Conservation (phyloP, 306 rosid species). For the Cicer judaicum region DNA sequence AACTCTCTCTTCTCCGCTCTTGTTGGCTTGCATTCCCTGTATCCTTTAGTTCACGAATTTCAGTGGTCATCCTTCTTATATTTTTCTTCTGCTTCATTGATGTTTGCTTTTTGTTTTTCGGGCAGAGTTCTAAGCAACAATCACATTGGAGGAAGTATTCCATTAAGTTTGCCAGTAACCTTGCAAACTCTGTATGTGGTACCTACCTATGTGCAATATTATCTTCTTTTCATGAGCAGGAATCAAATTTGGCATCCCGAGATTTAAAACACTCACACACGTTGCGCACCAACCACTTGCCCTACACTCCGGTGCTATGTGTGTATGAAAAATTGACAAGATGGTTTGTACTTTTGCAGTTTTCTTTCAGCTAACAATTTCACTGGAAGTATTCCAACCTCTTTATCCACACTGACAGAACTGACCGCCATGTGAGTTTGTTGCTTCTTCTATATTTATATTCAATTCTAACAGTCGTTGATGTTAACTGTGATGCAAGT, state of each 20-base stretch:
- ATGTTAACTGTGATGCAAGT: slow-evolving; percentile 33
- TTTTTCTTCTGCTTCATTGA: slow-evolving; percentile 33
- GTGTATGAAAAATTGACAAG: slow-evolving; percentile 43
- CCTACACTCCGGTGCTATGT: too few species aligned
- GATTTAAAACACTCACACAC: too few species aligned
- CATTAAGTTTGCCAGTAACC: slow-evolving; percentile 76
- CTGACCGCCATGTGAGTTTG: slow-evolving; percentile 70
- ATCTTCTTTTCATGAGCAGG: not conserved
- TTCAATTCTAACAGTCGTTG: slow-evolving; percentile 13
- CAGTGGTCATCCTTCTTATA: slow-evolving; percentile 12
- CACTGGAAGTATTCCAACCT: slow-evolving; percentile 75
- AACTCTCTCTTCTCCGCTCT: slow-evolving; percentile 27
- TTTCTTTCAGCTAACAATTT: slow-evolving; percentile 91
- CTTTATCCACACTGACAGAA: slow-evolving; percentile 66
- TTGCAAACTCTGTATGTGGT: slow-evolving; percentile 73
- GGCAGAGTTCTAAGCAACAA: slow-evolving; percentile 91
- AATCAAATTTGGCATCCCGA: too few species aligned
- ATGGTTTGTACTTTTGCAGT: slow-evolving; percentile 62
- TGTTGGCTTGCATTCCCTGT: slow-evolving; percentile 31
- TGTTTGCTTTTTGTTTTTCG: slow-evolving; percentile 39
- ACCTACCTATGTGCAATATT: slow-evolving; percentile 35
- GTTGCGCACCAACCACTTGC: too few species aligned
- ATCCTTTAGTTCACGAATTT: slow-evolving; percentile 31
- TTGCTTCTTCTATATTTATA: slow-evolving; percentile 9
- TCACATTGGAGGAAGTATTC: slow-evolving; percentile 87